Percentiles rank a stretch among this genome's conserved stretches.
These are phyloP conservation scores for Rhytidhysteron rufulum DNA, from an alignment of 2,329 filamentous ascomycete genomes.

Conservation along the genomic window DNA sequence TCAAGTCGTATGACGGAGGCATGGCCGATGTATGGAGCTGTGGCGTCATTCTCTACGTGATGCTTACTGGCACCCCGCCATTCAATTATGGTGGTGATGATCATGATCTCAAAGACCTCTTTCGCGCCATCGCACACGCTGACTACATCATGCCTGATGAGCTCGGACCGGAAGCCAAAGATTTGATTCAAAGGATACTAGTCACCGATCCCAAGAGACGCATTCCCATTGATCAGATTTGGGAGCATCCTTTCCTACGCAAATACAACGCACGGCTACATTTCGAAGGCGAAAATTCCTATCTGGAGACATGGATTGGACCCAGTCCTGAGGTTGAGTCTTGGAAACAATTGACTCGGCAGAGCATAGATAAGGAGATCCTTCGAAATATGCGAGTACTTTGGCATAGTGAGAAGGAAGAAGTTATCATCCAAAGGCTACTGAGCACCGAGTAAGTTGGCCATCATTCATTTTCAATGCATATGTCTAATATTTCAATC, in stretches of 20 bases:
- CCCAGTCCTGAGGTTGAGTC: conserved; percentile 56
- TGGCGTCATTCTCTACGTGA: conserved; percentile 85
- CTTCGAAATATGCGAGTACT: conserved; percentile 82
- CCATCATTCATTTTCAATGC: neutral
- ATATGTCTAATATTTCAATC: conserved; percentile 4
- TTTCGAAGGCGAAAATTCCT: conserved; percentile 56
- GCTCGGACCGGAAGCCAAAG: conserved; percentile 64
- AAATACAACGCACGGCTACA: conserved; percentile 74
- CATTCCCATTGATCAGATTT: conserved; percentile 77
- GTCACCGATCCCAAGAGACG: conserved; percentile 73
- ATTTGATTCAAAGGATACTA: conserved; percentile 77
- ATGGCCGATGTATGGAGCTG: conserved; percentile 94
- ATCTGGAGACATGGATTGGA: conserved; percentile 49
- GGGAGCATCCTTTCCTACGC: conserved; percentile 79
- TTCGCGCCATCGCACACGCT: conserved; percentile 54
- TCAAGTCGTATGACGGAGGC: conserved; percentile 74
- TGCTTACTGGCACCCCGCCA: conserved; percentile 78
- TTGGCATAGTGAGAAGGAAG: conserved; percentile 81
- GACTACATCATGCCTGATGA: conserved; percentile 44
- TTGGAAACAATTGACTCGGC: conserved; percentile 57
- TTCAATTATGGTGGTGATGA: conserved; percentile 56
- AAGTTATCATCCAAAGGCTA: conserved; percentile 67
- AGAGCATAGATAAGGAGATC: conserved; percentile 76
- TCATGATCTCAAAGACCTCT: conserved; percentile 58
- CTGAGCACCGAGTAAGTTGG: conserved; percentile 40